Base-by-base conservation (phyloP, 169 alveolate species). In the Plasmodium cynomolgi region DNA sequence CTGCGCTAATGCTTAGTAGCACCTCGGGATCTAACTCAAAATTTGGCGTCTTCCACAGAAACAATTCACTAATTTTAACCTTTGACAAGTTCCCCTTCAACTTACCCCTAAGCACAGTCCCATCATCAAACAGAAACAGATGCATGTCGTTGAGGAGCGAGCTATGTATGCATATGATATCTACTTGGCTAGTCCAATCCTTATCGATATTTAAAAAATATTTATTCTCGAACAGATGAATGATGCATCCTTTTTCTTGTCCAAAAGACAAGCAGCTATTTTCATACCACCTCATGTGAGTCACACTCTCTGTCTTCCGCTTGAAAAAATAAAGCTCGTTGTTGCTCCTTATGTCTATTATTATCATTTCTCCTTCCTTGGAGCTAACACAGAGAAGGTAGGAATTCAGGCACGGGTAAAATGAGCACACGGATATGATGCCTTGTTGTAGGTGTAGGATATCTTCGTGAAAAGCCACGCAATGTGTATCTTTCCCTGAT, bases 181-280 rank as follows among this genome's bases (percentile, higher is more conserved):
- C 93, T 20, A 71, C 31, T 33, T 50, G 20, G 81, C 62, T 71
- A 56, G 37, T 75, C 83, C 79, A 75, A 9, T 75, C 41, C 71
- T 86, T 86, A 56, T 86, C 93, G 29, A 86, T 86, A 77, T 86
- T 86, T 86, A 86, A 77, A 86, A 86, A 41, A 86, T 75, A 86
- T 34, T 86, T 86, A 50, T 77, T 77, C 71, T 86, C 88, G 81
- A 86, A 86, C 15, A 86, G 41, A 75, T 86, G 77, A 34, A 86
- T 31, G 80, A 86, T 86, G 31, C 86, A 86, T 86, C 93, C 93
- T 54, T 86, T 86, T 54, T 86, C 93, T 56, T 86, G 93, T 3
- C 93, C 93, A 47, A 86, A 86, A 11, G 71, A 75, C 4, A 86
- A 37, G 47, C 88, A 86, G 29, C 93, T 71, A 77, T 86, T 86